These are phyloP conservation scores for Microbotryomycetes sp. DNA, from an alignment of 1,284 basidiomycete genomes.

Conservation along the genomic window DNA sequence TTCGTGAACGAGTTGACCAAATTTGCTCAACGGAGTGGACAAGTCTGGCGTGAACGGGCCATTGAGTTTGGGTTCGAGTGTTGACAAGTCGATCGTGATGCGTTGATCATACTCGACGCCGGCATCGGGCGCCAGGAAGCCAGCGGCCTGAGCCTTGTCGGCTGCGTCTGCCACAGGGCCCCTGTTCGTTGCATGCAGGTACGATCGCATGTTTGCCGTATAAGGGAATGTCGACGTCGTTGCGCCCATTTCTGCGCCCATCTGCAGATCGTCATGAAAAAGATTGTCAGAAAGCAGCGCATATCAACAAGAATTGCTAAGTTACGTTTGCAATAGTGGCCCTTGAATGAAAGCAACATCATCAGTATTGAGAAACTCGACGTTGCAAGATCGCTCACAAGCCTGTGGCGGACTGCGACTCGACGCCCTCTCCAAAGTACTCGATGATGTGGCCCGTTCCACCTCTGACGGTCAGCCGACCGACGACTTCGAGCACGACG, in stretches of 20 bases:
- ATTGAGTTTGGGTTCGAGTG: slow-evolving; percentile 90
- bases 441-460: slow-evolving; percentile 95
- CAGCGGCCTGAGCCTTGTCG: slow-evolving; percentile 67
- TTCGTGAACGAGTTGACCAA: slow-evolving; percentile 68
- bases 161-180: slow-evolving; percentile 81
- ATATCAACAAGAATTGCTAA: neutral
- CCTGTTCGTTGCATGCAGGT: slow-evolving; percentile 83
- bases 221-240: slow-evolving; percentile 98
- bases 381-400: slow-evolving; percentile 18
- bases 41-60: slow-evolving; percentile 98
- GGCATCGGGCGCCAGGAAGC: slow-evolving; percentile 75
- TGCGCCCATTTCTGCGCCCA: slow-evolving; percentile 98
- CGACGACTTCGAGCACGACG: slow-evolving; percentile 87
- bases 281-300: neutral
- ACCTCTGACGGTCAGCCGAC: slow-evolving; percentile 90
- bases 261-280: slow-evolving; percentile 48
- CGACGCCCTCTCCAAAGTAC: slow-evolving; percentile 94
- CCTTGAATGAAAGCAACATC: neutral
- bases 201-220: slow-evolving; percentile 73
- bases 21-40: slow-evolving; percentile 89
- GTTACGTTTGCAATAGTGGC: slow-evolving; percentile 36
- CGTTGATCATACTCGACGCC: slow-evolving; percentile 91
- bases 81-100: slow-evolving; percentile 87
- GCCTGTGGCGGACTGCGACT: slow-evolving; percentile 87
- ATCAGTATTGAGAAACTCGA: neutral